Percentiles rank a stretch among this genome's conserved stretches.
Conservation (phyloP, 108 stramenopile genomes). For the Nannochloropsis oceanica region DNA sequence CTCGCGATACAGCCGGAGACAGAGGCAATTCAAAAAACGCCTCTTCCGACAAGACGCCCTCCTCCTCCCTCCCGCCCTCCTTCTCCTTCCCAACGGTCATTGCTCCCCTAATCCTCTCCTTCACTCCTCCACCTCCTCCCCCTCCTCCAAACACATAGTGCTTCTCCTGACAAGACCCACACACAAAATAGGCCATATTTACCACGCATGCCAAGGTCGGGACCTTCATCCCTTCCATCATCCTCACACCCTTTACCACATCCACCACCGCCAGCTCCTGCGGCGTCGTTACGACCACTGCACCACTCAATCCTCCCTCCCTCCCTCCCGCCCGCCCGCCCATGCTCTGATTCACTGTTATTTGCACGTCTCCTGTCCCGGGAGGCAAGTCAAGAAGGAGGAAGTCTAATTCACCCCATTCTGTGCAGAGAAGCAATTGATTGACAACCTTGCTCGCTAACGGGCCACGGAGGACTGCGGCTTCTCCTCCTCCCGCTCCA, state of each 20-base stretch:
- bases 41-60: not conserved
- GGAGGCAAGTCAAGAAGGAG: slow-evolving; percentile 90
- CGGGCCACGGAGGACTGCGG: slow-evolving; percentile 45
- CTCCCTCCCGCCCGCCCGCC: not conserved
- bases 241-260: slow-evolving; percentile 83
- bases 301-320: slow-evolving; percentile 53
- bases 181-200: slow-evolving; percentile 65
- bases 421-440: slow-evolving; percentile 89
- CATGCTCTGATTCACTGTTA: slow-evolving; percentile 80
- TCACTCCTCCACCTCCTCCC: not conserved
- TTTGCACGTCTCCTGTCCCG: slow-evolving; percentile 95
- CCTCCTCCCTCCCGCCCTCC: not conserved
- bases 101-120: not conserved
- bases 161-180: slow-evolving; percentile 30
- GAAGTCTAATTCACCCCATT: slow-evolving; percentile 96
- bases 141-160: not conserved
- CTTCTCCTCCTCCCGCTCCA: slow-evolving; percentile 18
- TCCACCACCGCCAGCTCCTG: slow-evolving; percentile 77
- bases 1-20: not conserved
- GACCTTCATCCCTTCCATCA: slow-evolving; percentile 82
- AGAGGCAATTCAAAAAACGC: not conserved
- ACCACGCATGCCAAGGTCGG: slow-evolving; percentile 85
- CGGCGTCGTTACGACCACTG: slow-evolving; percentile 97
- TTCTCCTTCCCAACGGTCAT: too few relatives aligned
- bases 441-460: slow-evolving; percentile 45